phyloP scores from a whole-genome alignment of 2,329 filamentous ascomycete species.

The Xylaria sp. region DNA sequence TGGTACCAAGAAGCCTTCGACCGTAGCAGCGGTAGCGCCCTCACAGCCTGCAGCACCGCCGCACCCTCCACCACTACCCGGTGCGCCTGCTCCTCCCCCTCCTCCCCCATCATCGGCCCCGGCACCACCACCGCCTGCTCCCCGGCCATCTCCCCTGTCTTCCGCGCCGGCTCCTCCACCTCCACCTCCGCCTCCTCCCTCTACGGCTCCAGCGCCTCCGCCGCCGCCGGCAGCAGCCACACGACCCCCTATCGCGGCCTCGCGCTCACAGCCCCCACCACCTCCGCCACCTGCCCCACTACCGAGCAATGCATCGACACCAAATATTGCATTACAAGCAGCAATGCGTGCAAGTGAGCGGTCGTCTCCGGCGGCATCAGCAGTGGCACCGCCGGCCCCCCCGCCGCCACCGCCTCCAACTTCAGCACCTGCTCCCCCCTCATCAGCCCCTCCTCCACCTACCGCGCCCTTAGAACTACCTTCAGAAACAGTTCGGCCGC shows the following conservation, averaged over 20 bases:
- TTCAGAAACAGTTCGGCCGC: conserved; percentile 52
- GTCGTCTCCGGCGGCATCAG: conserved; percentile 49
- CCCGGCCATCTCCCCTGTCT: conserved; percentile 57
- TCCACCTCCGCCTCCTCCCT: conserved; percentile 51
- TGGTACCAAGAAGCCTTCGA: conserved; percentile 67
- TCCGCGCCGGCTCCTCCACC: conserved; percentile 58
- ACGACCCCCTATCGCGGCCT: conserved; percentile 42
- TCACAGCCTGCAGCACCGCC: conserved; percentile 36
- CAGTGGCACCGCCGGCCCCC: conserved; percentile 53
- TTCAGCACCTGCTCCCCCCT: conserved; percentile 56
- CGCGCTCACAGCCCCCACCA: conserved; percentile 54
- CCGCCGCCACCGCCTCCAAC: conserved; percentile 54
- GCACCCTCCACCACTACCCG: conserved; percentile 49
- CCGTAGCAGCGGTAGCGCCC: conserved; percentile 18
- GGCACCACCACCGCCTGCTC: conserved; percentile 49
- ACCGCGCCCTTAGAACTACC: conserved; percentile 47
- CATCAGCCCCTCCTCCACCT: conserved; percentile 58
- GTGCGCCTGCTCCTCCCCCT: conserved; percentile 50
- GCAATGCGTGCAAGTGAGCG: conserved; percentile 53
- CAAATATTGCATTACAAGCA: conserved; percentile 55
- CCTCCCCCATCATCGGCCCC: conserved; percentile 59
- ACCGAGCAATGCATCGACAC: conserved; percentile 43
- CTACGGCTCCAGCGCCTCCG: conserved; percentile 59
- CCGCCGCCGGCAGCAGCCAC: conserved; percentile 49
- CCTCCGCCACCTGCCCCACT: conserved; percentile 47